phyloP scores from a whole-genome alignment of 148 eudicot species.

The Oxyria digyna region DNA sequence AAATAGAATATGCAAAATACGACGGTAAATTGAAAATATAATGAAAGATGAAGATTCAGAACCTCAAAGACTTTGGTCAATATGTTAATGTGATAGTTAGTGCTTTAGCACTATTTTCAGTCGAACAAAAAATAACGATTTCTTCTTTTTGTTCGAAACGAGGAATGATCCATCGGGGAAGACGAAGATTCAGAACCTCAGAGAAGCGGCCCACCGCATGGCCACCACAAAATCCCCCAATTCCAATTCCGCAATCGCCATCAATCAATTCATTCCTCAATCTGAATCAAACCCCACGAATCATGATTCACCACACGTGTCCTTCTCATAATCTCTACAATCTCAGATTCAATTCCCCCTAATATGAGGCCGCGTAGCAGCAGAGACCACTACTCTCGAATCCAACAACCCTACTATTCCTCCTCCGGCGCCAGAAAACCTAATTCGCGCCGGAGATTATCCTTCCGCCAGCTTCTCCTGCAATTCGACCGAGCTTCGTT shows the following conservation, averaged over 20 bases:
- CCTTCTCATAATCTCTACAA: background rate
- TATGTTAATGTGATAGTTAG: no score
- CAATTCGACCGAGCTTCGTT: slow-evolving; percentile 5
- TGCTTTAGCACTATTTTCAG: no score
- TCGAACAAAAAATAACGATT: no score
- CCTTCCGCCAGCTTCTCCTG: background rate
- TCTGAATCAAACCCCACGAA: background rate
- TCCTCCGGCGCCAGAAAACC: background rate
- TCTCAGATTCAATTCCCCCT: background rate
- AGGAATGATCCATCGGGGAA: background rate
- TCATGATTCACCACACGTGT: background rate
- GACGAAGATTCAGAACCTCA: background rate
- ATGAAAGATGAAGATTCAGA: no score
- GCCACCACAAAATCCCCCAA: background rate
- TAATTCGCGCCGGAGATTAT: slow-evolving; percentile 2
- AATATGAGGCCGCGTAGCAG: slow-evolving; percentile 5
- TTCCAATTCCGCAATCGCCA: background rate
- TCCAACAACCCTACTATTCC: background rate
- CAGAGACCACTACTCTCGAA: slow-evolving; percentile 1
- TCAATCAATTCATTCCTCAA: background rate
- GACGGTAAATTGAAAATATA: no score
- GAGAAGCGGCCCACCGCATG: background rate
- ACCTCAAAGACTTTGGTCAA: no score
- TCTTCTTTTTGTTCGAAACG: background rate
- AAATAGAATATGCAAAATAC: no score